Evolutionary conservation across 495 filamentous ascomycete genomes (phyloP), one percentile per base, ranked within the genome.

Genomic region (Penicillium ochrochloron): DNA sequence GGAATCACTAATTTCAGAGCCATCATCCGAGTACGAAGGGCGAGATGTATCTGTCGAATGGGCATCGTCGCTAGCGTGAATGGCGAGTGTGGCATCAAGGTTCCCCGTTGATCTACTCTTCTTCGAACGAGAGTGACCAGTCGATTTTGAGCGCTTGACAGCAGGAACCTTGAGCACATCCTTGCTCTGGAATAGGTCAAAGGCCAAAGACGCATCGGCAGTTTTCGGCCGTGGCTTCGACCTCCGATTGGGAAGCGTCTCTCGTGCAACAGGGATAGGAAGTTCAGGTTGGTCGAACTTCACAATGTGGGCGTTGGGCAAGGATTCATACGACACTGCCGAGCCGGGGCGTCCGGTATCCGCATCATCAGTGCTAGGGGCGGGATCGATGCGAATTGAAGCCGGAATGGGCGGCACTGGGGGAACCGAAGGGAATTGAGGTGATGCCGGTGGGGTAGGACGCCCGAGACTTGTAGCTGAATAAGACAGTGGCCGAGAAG

Each of bases 281-380:
- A 82, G 62, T 23, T 73, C 83, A 17, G 57, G 57, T 34, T 50
- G 44, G 1, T 21, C 60, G 11, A 67, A 60, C 33, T 87, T 82
- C 21, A 88, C 76, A 5, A 84, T 89, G 29, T 80, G 77, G 46
- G 85, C 73, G 25, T 84, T 92, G 65, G 86, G 91, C 50, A 89
- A 87, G 0, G 89, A 89, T 62, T 93, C 90, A 9, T 86, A 89
- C 2, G 91, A 94, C 9, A 91, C 83, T 9, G 90, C 81, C 11
- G 91, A 93, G 9, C 91, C 73, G 0, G 90, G 90, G 10, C 90
- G 85, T 66, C 90, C 90, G 3, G 88, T 79, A 81, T 68, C 89
- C 82, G 0, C 84, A 85, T 69, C 88, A 87, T 52, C 86, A 83
- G 64, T 89, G 85, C 21, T 84, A 70, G 65, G 80, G 70, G 59